phyloP scores from a whole-genome alignment of 140 eudicot genomes.

The Anethum foeniculum region DNA sequence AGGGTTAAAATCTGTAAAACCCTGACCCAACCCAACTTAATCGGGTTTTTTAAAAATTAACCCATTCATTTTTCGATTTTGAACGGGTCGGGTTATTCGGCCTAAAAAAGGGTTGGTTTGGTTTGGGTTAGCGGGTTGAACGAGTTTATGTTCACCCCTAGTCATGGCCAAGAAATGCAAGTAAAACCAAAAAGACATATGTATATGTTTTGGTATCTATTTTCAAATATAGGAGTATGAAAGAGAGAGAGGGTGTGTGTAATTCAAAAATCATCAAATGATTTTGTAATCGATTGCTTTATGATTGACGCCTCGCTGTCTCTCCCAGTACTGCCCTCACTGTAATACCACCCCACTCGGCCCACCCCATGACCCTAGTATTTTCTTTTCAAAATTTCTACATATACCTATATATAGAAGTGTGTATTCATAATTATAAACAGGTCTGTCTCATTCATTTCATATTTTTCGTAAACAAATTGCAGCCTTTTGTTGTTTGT shows the following conservation, averaged over 20 bases:
- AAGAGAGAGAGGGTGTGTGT: neutral
- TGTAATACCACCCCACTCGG: neutral
- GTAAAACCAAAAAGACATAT: neutral
- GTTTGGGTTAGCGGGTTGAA: too few relatives aligned
- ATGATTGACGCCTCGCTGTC: conserved; percentile 35
- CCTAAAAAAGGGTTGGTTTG: too few relatives aligned
- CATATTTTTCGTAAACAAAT: conserved; percentile 7
- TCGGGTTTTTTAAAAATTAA: too few relatives aligned
- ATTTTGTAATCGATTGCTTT: conserved; percentile 28
- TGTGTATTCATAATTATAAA: neutral
- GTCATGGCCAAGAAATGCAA: neutral
- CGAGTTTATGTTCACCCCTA: too few relatives aligned
- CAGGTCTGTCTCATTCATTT: conserved; percentile 3
- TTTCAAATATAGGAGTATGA: neutral
- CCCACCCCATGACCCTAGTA: neutral
- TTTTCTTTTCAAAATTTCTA: neutral
- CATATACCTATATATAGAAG: too few relatives aligned
- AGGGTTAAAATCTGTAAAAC: too few relatives aligned
- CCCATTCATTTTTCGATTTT: too few relatives aligned
- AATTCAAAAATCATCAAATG: conserved; percentile 23
- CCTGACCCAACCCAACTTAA: too few relatives aligned
- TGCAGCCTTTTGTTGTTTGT: conserved; percentile 17
- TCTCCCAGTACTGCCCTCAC: neutral
- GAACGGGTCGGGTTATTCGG: too few relatives aligned
- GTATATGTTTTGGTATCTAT: neutral